A percentile compares a stretch with the other conserved stretches of the same genome.
Evolutionary conservation across 768 basidiomycete genomes (phyloP).

Genomic region (Trichaptum fuscoviolaceum): DNA sequence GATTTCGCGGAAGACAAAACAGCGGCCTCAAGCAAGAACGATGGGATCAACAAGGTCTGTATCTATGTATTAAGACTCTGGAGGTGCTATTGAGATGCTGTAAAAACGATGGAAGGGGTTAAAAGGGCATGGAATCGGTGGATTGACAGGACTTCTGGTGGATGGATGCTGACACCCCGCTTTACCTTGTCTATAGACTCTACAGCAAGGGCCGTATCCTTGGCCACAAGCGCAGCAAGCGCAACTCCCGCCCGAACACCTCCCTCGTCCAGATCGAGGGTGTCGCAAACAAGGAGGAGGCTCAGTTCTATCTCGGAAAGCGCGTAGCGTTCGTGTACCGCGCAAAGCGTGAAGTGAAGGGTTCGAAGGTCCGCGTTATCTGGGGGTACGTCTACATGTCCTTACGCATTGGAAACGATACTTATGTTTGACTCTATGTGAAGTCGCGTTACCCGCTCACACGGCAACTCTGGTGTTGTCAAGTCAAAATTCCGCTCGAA

Average conservation of each 20-base stretch:
- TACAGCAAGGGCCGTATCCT: constrained; percentile 96
- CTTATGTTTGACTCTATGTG: constrained; percentile 3
- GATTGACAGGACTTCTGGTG: constrained; percentile 35
- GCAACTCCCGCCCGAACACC: constrained; percentile 93
- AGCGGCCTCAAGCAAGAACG: constrained; percentile 31
- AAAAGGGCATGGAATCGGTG: constrained; percentile 32
- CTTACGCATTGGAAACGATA: background rate
- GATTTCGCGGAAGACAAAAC: background rate
- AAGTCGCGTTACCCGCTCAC: constrained; percentile 88
- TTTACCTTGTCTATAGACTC: constrained; percentile 50
- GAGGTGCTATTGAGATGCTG: constrained; percentile 12
- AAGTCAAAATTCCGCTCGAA: constrained; percentile 96
- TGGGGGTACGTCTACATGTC: constrained; percentile 72
- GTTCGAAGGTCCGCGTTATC: constrained; percentile 95
- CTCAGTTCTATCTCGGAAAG: constrained; percentile 99
- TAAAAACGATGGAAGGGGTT: constrained; percentile 15
- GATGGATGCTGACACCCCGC: constrained; percentile 17
- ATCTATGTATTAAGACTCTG: constrained; percentile 9
- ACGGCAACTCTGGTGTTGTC: constrained; percentile 93
- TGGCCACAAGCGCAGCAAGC: constrained; percentile 98
- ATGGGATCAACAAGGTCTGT: constrained; percentile 82
- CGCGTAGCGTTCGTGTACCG: constrained; percentile 98
- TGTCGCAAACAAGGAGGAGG: constrained; percentile 87
- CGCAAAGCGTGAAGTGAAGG: constrained; percentile 90
- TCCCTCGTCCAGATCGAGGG: constrained; percentile 97